phyloP scores from a whole-genome alignment of 2,329 filamentous ascomycete species.

The Apiospora sp. region DNA sequence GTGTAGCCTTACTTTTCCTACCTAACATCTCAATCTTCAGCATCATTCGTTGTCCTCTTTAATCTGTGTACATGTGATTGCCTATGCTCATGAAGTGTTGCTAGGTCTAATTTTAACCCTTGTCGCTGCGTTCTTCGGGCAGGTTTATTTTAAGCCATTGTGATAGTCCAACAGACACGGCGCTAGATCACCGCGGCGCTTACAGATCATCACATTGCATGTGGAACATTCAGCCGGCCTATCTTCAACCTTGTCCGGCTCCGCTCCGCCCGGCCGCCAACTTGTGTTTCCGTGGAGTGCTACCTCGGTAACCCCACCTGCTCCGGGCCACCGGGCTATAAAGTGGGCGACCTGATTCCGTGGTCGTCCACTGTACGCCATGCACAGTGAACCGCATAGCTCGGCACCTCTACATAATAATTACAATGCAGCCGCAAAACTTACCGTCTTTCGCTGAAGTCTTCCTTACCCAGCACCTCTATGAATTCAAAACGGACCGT shows the following conservation, averaged over 20 bases:
- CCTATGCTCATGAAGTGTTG: not conserved
- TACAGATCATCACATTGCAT: slow-evolving; percentile 5
- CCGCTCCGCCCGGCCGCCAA: too few relatives aligned
- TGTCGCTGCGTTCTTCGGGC: not conserved
- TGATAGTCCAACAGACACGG: not conserved
- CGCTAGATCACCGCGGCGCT: slow-evolving; percentile 8
- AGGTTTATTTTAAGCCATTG: slow-evolving; percentile 7
- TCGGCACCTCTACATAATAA: too few relatives aligned
- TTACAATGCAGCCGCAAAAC: too few relatives aligned
- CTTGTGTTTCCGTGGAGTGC: too few relatives aligned
- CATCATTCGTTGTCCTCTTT: not conserved
- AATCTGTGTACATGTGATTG: not conserved
- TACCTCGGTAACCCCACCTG: too few relatives aligned
- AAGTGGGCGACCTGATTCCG: not conserved
- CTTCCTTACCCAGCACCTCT: too few relatives aligned
- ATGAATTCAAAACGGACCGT: too few relatives aligned
- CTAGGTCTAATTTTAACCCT: slow-evolving; percentile 2
- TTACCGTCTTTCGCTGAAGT: too few relatives aligned
- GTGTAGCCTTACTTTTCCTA: not conserved
- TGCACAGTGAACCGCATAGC: too few relatives aligned
- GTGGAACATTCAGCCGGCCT: not conserved
- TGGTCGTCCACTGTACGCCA: slow-evolving; percentile 10
- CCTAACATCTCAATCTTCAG: not conserved
- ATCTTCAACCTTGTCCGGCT: not conserved
- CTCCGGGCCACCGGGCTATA: not conserved